Base-by-base conservation (phyloP, 305 asterid species). In the Fraxinus velutina region DNA sequence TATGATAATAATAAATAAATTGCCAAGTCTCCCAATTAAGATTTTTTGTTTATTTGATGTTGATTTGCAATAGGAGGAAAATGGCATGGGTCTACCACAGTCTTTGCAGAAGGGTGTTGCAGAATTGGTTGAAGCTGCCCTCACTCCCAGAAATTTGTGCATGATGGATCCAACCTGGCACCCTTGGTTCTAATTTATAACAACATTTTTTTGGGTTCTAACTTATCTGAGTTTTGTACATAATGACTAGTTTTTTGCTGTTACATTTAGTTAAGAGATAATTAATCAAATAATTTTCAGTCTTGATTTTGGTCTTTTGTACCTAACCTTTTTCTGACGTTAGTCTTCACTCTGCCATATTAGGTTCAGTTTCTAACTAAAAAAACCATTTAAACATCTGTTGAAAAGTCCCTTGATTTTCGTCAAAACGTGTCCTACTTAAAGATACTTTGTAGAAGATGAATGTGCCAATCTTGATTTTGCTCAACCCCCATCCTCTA, bases 151-250 rank as follows among this genome's bases (percentile, higher is more conserved):
- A 83, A 92, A 96, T 88, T 90, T 96, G 73, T 96, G 98, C 91
- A 96, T 94, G 98, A 96, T 96, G 98, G 99, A 96, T 87, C 99
- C 98, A 0, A 96, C 99, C 0, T 94, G 99, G 99, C 99, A 96
- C 30, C 70, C 70, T 21, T 60, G 70, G 70, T 60, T 60, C 70
- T 60, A 19, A 60, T 60, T 6, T 79, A 39, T 76, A 74, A 60
- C 24, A 55, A 17, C 73, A 24, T 32, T 29, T 27, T n/a, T 27
- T 1, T 29, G 72, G 74, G 74, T 68, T 68, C 33, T 68, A 29
- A 29, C 19, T 27, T 8, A 60, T 68, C 21, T 12, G 9, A 68
- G 19, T 29, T 68, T 13, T 68, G 74, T 68, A 68, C 36, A 68
- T 66, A 29, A 66, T 29, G 73, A 66, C 21, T 68, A 68, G 17